Conservation (phyloP, 441 rosid genomes). For the Adansonia gregorii region DNA sequence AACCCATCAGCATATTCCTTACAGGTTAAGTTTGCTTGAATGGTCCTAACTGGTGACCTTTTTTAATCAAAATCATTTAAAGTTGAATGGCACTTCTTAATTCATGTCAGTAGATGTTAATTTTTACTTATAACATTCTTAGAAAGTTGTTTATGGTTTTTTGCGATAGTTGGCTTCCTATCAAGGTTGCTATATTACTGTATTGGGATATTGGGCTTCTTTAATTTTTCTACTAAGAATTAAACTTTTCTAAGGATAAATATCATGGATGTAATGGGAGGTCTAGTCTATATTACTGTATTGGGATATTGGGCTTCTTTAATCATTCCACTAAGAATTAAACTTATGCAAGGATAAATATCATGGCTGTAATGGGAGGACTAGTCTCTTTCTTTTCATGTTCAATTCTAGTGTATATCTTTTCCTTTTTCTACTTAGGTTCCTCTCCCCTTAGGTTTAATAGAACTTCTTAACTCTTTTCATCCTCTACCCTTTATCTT, state of each 20-base stretch:
- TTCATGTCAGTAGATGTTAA: not conserved
- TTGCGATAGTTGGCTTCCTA: not conserved
- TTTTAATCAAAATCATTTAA: not conserved
- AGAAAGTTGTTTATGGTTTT: not conserved
- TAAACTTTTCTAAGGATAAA: not conserved
- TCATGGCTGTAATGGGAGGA: not conserved
- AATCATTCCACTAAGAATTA: not conserved
- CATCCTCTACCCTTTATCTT: not conserved
- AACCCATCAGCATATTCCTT: slow-evolving; percentile 94
- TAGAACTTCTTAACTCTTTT: not conserved
- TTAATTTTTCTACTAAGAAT: not conserved
- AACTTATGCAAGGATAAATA: not conserved
- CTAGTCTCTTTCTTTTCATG: not conserved
- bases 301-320: slow-evolving; percentile 1
- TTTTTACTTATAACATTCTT: not conserved
- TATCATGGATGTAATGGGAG: not conserved
- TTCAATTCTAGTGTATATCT: not conserved
- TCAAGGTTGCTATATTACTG: not conserved
- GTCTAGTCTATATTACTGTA: not conserved
- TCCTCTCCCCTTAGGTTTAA: not conserved
- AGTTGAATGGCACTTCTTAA: not conserved
- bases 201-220: slow-evolving; percentile 4
- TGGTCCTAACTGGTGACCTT: not conserved
- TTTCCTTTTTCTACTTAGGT: not conserved
- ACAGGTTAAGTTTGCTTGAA: slow-evolving; percentile 57